Evolutionary conservation across 257 asterid species (phyloP).

Genomic region (Dorcoceras hygrometricum): DNA sequence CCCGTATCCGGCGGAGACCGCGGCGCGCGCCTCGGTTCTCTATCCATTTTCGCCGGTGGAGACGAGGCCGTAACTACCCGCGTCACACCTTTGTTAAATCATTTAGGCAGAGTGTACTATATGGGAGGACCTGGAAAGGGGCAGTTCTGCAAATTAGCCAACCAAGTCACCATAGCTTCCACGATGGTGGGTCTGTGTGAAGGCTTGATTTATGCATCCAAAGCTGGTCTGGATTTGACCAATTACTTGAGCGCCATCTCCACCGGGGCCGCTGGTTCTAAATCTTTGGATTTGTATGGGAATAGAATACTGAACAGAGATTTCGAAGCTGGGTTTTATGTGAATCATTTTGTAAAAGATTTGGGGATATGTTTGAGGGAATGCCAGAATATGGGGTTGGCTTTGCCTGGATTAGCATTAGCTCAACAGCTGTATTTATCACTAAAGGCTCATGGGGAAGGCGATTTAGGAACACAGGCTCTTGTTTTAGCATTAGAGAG

Average conservation of each 20-base stretch:
- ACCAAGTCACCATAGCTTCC: conserved; percentile 68
- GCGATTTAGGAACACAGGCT: conserved; percentile 87
- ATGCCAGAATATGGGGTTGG: conserved; percentile 84
- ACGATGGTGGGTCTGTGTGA: conserved; percentile 93
- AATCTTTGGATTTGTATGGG: conserved; percentile 82
- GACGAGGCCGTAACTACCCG: conserved; percentile 46
- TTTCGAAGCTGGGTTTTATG: conserved; percentile 87
- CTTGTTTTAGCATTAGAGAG: conserved; percentile 77
- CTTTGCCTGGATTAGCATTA: conserved; percentile 83
- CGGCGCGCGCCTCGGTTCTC: conserved; percentile 75
- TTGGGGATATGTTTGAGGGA: conserved; percentile 93
- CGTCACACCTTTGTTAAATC: conserved; percentile 51
- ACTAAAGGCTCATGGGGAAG: conserved; percentile 84
- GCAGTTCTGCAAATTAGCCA: conserved; percentile 76
- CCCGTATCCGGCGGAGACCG: conserved; percentile 95
- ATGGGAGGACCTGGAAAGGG: conserved; percentile 97
- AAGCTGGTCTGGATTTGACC: conserved; percentile 64
- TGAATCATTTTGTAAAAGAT: conserved; percentile 91
- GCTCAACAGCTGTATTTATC: conserved; percentile 90
- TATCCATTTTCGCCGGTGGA: conserved; percentile 87
- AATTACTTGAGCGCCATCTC: conserved; percentile 62
- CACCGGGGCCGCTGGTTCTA: conserved; percentile 88
- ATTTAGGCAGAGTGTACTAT: conserved; percentile 66
- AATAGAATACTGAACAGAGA: conserved; percentile 65
- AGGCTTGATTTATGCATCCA: conserved; percentile 74